Base-by-base conservation (phyloP, 805 yeast genomes). In the Wickerhamomyces rabaulensis region DNA sequence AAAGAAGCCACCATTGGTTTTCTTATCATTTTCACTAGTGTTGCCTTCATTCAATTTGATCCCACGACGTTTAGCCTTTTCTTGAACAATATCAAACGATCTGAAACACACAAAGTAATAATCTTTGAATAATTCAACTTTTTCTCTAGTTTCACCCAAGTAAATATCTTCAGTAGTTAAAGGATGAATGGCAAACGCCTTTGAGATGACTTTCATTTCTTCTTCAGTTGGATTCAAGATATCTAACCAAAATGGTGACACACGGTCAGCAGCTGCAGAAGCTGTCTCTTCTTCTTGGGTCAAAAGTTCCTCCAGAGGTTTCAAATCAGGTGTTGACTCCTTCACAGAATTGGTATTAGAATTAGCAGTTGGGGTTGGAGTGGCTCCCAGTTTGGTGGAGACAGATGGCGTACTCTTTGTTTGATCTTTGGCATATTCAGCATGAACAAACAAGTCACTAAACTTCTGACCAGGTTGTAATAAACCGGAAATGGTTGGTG, bases 101-200 rank as follows among this genome's bases (percentile, higher is more conserved):
- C 92, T 74, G 66, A 94, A 94, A 70, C 98, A 90, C 26, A 94
- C 87, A 55, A 92, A 81, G 64, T 92, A 94, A 65, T 92, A 92
- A 52, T 87, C 87, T 58, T 86, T 84, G 69, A 92, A 92, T 29
- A 94, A 66, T 66, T 92, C 99, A 19, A 92, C 97, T 61, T 92
- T 92, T 64, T 92, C 99, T 53, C 98, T 79, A 1, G 96, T 86
- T 62, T 92, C 99, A 2, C 96, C 96, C 26, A 91, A 67, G 50
- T 87, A 85, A 41, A 92, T 91, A 67, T 92, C 99, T 62, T 92
- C 99, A 0, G 97, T 87, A 0, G 99, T 92, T 56, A 92, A 75
- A 0, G 99, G 99, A 65, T 92, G 99, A 47, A 92, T 88, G 1
- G 95, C 96, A 68, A 92, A 92, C 0, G 97, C 82, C 58, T 89